Evolutionary conservation across 805 yeast species (phyloP), one percentile per base, ranked within the genome.

Genomic region (Nakazawaea pomicola): DNA sequence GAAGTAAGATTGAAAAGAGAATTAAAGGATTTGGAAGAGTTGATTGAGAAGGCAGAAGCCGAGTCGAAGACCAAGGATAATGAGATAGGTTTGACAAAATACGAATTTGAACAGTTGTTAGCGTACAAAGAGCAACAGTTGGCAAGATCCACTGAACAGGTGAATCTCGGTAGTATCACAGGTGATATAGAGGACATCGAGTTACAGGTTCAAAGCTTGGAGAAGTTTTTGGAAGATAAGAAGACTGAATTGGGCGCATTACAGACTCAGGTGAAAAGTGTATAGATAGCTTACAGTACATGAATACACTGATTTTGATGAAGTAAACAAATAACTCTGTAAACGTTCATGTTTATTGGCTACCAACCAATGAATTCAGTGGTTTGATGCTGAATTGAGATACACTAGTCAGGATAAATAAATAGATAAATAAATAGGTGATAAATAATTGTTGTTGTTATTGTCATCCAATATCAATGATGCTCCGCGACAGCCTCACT

Each of bases 1-100:
- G 88, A 83, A 53, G 95, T 83, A 12, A 74, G 93, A 50, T 71
- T 89, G 49, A 79, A 80, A 62, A 75, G 90, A 46, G 91, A 89
- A 56, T 68, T 91, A 46, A 71, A 79, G 10, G 86, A 85, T 46
- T 62, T 90, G 36, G 95, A 89, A 51, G 61, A 67, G n/a, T 70
- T 79, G 50, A 72, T 85, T 42, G 67, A 63, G 7, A 71, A 74
- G 44, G 81, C 85, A 2, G 76, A 76, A 47, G 56, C 60, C 14
- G 77, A 70, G 20, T 64, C 74, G 29, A 34, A 41, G 28, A 41
- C 38, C 4, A 20, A 29, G 24, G 63, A 55, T 38, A 58, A 58
- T 21, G 52, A 51, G 29, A 44, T 53, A 27, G 46, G 57, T 41
- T 56, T 49, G 54, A 49, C 65, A 11, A 72, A 67, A 45, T 71